Evolutionary conservation across 1,284 basidiomycete genomes (phyloP), one percentile per base, ranked within the genome.

Genomic region (Hymenochaete sp.): DNA sequence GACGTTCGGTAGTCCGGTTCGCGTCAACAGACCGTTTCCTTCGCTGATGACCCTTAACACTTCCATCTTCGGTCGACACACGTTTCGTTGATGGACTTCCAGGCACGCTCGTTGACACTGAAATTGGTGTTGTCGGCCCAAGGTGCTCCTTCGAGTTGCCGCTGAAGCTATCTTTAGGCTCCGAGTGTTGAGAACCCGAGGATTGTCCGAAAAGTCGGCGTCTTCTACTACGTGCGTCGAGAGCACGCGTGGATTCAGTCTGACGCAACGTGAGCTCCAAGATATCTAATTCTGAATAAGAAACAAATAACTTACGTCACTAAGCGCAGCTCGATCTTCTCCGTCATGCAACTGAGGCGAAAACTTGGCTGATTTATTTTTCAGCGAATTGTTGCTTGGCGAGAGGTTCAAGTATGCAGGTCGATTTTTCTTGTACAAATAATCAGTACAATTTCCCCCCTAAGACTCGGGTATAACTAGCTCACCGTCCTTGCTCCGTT

Each of bases 261-360:
- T 82, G 48, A 52, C 47, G 48, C 24, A 21, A 47, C 28, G 39
- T 53, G 14, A 52, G 37, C 21, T 6, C 5, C 32, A 25, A 45
- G 44, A 45, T 39, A 44, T 24, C 2, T 18, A 13, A 37, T 10
- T 37, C 18, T 41, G 40, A 18, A 49, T 16, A 41, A 41, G 19
- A 41, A 26, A 13, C 41, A 42, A 45, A 14, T 13, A 28, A 60
- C 74, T 42, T 52, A 82, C 84, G 60, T 88, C 84, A 56, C 82
- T 86, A 59, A 81, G 61, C 35, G 70, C 75, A 13, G 63, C 74
- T 18, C 72, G 66, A 3, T 85, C 81, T 32, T 76, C 75, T 27
- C 35, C 26, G 16, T 33, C n/a, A n/a, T n/a, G n/a, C n/a, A n/a
- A n/a, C 19, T n/a, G 43, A 32, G 47, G 47, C 13, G 47, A 49